These are phyloP conservation scores for Fusarium haematococcum DNA, from an alignment of 2,329 filamentous ascomycete species.

Conservation along the genomic window DNA sequence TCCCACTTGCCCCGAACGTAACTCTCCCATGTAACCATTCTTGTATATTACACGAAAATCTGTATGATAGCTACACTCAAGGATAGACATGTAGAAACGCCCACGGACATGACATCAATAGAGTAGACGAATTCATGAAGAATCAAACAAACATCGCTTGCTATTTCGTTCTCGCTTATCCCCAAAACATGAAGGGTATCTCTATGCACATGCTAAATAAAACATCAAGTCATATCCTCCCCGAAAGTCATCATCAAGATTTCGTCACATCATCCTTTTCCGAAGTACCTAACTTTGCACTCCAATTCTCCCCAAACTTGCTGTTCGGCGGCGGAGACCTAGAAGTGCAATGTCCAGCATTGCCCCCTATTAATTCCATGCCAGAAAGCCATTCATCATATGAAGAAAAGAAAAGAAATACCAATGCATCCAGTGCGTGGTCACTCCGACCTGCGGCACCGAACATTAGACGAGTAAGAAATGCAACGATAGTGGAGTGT, in stretches of 20 bases:
- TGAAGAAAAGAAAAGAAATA: conserved; percentile 27
- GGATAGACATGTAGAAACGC: neutral
- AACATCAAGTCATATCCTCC: conserved; percentile 40
- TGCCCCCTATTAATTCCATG: conserved; percentile 36
- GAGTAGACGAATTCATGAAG: conserved; percentile 21
- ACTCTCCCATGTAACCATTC: neutral
- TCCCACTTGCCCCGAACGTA: neutral
- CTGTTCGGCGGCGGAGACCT: conserved; percentile 18
- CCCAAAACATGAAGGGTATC: conserved; percentile 47
- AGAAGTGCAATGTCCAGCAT: conserved; percentile 44
- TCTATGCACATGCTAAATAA: conserved; percentile 46
- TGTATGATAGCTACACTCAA: conserved; percentile 6
- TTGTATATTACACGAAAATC: neutral
- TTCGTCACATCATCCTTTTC: conserved; percentile 31
- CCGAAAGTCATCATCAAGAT: conserved; percentile 42
- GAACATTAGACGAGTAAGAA: conserved; percentile 32
- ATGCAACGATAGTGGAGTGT: conserved; percentile 7
- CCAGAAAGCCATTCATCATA: conserved; percentile 10
- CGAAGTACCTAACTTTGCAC: conserved; percentile 25
- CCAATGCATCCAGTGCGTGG: conserved; percentile 46
- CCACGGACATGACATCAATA: neutral
- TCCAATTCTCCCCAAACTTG: conserved; percentile 21
- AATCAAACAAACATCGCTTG: conserved; percentile 45
- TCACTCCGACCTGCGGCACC: conserved; percentile 45
- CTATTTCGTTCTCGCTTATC: conserved; percentile 44